Evolutionary conservation across 768 basidiomycete species (phyloP).

Genomic region (Suillus americanus): DNA sequence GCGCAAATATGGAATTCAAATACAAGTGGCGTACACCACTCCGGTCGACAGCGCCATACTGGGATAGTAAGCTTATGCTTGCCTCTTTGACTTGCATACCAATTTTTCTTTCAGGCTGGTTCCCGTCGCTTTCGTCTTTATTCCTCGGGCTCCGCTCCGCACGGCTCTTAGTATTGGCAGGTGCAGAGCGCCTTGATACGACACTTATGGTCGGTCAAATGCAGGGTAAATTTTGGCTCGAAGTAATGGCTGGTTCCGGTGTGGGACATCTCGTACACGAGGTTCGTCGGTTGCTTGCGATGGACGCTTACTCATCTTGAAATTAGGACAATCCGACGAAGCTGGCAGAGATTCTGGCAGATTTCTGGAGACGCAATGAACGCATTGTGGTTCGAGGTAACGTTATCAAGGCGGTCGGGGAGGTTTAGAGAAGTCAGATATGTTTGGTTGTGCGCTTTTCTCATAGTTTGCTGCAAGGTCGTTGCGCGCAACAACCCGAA

Average conservation of each 20-base stretch:
- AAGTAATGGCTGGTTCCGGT: slow-evolving; percentile 62
- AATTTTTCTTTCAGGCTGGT: slow-evolving; percentile 70
- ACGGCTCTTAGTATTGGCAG: slow-evolving; percentile 86
- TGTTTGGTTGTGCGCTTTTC: not conserved
- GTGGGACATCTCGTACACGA: slow-evolving; percentile 96
- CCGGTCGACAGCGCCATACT: slow-evolving; percentile 82
- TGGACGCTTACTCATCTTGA: slow-evolving; percentile 2
- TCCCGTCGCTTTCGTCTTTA: slow-evolving; percentile 71
- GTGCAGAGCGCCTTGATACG: slow-evolving; percentile 88
- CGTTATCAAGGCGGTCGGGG: slow-evolving; percentile 54
- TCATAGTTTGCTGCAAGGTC: not conserved
- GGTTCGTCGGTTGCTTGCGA: slow-evolving; percentile 41
- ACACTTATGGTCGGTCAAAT: slow-evolving; percentile 96
- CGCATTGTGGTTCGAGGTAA: slow-evolving; percentile 54
- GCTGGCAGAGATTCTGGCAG: slow-evolving; percentile 77
- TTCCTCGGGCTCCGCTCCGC: slow-evolving; percentile 82
- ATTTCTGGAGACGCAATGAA: slow-evolving; percentile 93
- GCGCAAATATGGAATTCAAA: slow-evolving; percentile 20
- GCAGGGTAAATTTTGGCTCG: slow-evolving; percentile 95
- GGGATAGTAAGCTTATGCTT: slow-evolving; percentile 61
- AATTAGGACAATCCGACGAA: slow-evolving; percentile 83
- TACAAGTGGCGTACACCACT: slow-evolving; percentile 86
- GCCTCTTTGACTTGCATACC: not conserved
- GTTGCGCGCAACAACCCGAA: not conserved
- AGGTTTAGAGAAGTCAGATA: slow-evolving; percentile 25